Evolutionary conservation across 495 filamentous ascomycete species (phyloP), one percentile per base, ranked within the genome.

Genomic region (Talaromyces nanjingensis): DNA sequence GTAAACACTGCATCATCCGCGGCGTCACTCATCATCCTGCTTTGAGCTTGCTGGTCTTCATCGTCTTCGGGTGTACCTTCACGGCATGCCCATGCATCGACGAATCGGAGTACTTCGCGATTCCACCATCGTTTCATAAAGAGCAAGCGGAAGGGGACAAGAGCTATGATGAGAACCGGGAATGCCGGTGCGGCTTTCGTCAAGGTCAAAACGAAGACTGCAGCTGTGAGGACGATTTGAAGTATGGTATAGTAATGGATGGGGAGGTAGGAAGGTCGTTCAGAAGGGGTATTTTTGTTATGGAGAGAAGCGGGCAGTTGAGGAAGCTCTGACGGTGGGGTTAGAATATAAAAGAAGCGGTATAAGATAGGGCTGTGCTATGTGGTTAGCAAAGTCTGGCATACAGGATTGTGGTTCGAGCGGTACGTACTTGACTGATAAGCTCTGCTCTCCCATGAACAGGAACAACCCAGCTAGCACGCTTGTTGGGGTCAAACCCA

Each of bases 401-500:
- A 18, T 54, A 18, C 8, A 8, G 2, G 22, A 22, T 22, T 22
- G 45, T 24, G 20, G 45, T 39, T 31, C 4, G 20, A 57, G 3
- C 8, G 52, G 2, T 18, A 39, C 22, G 29, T 75, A 82, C 81
- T 89, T 90, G 7, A 87, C 83, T 12, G 80, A 81, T n/a, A 89
- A 73, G 52, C 84, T 86, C 66, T 91, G 88, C 66, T 89, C 86
- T 9, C 86, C 87, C 87, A 90, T 89, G 72, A 89, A 90, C 60
- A 91, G 73, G 69, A 90, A 90, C 12, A 90, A 72, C 1, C 87
- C 87, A 0, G 87, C 87, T 1, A 90, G 76, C 6, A 90, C 87
- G 45, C 84, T 86, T 1, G 86, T 90, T 0, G 86, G 87, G 0
- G 87, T 89, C 63, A 90, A 74, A 1, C 87, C 87, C 16, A 90